Percentiles rank a stretch among this genome's conserved stretches.
These are phyloP conservation scores for Penicillium sp. DNA, from an alignment of 2,329 filamentous ascomycete species.

Conservation along the genomic window DNA sequence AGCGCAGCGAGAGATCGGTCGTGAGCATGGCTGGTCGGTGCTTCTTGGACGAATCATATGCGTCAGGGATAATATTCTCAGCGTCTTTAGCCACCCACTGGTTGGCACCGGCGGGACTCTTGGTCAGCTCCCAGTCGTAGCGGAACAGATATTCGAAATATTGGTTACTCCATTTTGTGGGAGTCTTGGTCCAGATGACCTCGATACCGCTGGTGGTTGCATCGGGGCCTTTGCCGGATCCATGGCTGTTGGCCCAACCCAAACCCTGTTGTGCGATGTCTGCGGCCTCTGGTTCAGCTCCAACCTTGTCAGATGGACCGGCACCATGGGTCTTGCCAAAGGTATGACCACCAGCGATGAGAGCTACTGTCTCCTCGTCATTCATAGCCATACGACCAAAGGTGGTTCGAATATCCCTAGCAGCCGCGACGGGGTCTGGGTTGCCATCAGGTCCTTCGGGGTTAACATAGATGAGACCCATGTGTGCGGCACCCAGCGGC, in stretches of 20 bases:
- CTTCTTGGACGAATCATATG: slow-evolving; percentile 67
- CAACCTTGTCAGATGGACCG: slow-evolving; percentile 59
- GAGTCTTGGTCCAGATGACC: slow-evolving; percentile 74
- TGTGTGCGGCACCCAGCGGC: slow-evolving; percentile 65
- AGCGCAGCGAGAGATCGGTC: slow-evolving; percentile 67
- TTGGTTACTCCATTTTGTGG: slow-evolving; percentile 70
- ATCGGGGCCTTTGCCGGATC: slow-evolving; percentile 64
- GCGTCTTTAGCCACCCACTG: slow-evolving; percentile 72
- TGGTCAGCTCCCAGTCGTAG: slow-evolving; percentile 72
- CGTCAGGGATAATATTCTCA: slow-evolving; percentile 65
- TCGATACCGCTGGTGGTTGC: slow-evolving; percentile 74
- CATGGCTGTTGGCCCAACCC: slow-evolving; percentile 65
- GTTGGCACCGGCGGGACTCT: slow-evolving; percentile 71
- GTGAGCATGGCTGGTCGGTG: slow-evolving; percentile 73
- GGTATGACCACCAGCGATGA: slow-evolving; percentile 73
- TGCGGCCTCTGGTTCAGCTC: slow-evolving; percentile 64
- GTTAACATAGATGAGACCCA: slow-evolving; percentile 80
- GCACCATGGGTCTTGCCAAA: slow-evolving; percentile 82
- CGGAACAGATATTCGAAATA: slow-evolving; percentile 75
- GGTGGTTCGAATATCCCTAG: slow-evolving; percentile 67
- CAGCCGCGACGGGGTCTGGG: slow-evolving; percentile 66
- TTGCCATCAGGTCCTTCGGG: slow-evolving; percentile 71
- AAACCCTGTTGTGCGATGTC: slow-evolving; percentile 64
- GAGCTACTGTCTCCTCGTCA: slow-evolving; percentile 74
- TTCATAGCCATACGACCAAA: slow-evolving; percentile 81